Percentiles rank a stretch among this genome's conserved stretches.
Conservation (phyloP, 139 green algal species). For the Helicosporidium sp. region DNA sequence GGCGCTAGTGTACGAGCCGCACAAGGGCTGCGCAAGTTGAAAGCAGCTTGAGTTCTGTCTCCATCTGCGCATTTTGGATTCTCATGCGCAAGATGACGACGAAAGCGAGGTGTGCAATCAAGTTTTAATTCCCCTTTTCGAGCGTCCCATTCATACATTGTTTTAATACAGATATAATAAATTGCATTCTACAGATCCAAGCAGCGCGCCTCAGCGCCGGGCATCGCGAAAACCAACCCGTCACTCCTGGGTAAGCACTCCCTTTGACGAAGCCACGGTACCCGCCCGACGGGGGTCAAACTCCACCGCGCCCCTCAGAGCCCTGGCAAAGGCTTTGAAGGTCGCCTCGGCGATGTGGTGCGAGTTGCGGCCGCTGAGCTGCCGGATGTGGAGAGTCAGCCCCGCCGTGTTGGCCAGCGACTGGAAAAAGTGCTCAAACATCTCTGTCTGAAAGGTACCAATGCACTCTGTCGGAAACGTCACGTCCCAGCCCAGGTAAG, state of each 20-base stretch:
- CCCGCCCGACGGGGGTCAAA: conserved; percentile 57
- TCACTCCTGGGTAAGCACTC: conserved; percentile 77
- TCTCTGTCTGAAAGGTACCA: conserved; percentile 78
- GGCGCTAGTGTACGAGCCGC: too few relatives aligned
- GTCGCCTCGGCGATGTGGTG: conserved; percentile 98
- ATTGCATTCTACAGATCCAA: background rate
- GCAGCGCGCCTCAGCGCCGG: too few relatives aligned
- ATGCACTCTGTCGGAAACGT: conserved; percentile 73
- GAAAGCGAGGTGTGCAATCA: too few relatives aligned
- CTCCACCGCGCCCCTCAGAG: conserved; percentile 71
- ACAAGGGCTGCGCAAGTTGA: too few relatives aligned
- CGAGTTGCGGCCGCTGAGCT: conserved; percentile 54
- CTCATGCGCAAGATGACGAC: too few relatives aligned
- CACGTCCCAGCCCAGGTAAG: conserved; percentile 65
- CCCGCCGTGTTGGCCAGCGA: conserved; percentile 76
- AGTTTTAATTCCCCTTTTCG: too few relatives aligned
- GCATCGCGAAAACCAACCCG: background rate
- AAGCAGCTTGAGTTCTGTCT: too few relatives aligned
- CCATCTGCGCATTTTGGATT: too few relatives aligned
- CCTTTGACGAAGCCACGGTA: conserved; percentile 68
- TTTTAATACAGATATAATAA: background rate
- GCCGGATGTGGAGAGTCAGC: conserved; percentile 76
- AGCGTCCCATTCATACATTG: background rate
- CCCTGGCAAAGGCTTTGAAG: conserved; percentile 96
- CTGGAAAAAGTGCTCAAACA: conserved; percentile 95